Conservation (phyloP, 441 rosid genomes). For the Isatis lusitanica region DNA sequence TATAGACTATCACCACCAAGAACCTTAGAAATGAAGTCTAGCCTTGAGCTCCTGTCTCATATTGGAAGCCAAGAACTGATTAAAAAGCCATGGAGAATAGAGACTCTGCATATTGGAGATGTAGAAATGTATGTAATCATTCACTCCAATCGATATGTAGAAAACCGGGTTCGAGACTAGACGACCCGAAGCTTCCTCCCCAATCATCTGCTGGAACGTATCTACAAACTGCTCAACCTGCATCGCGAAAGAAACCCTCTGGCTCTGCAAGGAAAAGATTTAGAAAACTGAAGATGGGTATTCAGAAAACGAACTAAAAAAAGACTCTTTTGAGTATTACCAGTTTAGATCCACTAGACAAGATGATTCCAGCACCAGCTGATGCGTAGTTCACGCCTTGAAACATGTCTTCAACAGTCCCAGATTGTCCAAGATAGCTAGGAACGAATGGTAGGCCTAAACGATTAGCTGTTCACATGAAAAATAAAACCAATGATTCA, state of each 20-base stretch:
- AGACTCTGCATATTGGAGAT: constrained; percentile 68
- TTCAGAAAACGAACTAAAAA: background rate
- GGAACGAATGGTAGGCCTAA: constrained; percentile 88
- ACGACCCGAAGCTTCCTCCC: constrained; percentile 58
- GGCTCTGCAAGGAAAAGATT: constrained; percentile 53
- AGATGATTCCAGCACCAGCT: constrained; percentile 93
- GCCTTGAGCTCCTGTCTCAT: constrained; percentile 75
- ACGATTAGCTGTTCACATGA: constrained; percentile 55
- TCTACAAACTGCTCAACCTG: constrained; percentile 89
- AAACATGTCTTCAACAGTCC: constrained; percentile 60
- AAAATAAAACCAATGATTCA: constrained; percentile 13
- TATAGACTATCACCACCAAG: background rate
- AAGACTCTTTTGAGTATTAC: constrained; percentile 38
- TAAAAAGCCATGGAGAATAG: constrained; percentile 87
- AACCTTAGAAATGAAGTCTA: background rate
- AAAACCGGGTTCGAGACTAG: constrained; percentile 68
- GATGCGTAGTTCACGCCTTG: constrained; percentile 92
- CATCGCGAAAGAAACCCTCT: constrained; percentile 74
- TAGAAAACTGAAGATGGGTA: background rate
- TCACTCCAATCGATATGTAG: constrained; percentile 80
- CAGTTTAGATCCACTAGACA: constrained; percentile 85
- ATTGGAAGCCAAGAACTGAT: constrained; percentile 70
- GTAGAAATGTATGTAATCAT: constrained; percentile 93
- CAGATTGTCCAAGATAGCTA: constrained; percentile 77
- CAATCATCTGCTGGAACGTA: constrained; percentile 78